Evolutionary conservation across 148 eudicot species (phyloP).

Genomic region (Diospyros lotus): DNA sequence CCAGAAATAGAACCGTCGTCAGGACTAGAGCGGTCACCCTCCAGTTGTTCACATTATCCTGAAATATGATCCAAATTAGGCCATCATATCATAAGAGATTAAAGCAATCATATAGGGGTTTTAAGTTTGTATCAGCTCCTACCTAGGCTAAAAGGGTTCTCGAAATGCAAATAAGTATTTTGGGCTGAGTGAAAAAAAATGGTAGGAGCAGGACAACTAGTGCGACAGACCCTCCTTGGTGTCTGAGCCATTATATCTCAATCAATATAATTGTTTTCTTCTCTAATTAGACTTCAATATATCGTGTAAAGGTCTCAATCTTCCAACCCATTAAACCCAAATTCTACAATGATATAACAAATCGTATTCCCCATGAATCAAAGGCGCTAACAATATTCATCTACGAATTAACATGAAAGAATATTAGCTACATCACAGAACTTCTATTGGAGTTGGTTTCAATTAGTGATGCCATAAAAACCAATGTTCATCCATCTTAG

Average conservation of each 20-base stretch:
- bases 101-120: not conserved
- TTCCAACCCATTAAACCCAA: not conserved
- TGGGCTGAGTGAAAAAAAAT: no score
- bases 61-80: conserved; percentile 14
- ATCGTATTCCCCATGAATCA: not conserved
- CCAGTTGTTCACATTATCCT: conserved; percentile 83
- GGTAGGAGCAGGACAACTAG: no score
- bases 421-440: not conserved
- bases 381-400: not conserved
- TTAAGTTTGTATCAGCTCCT: not conserved
- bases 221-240: no score
- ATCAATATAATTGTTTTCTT: no score
- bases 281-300: not conserved
- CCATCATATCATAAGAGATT: not conserved
- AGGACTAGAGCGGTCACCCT: conserved; percentile 64
- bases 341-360: not conserved
- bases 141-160: not conserved
- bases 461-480: not conserved
- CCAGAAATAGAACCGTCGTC: conserved; percentile 69
- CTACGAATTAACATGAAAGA: not conserved
- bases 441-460: not conserved
- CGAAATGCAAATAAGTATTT: no score
- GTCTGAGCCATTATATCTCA: no score
- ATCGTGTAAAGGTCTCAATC: not conserved
- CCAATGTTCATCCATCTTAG: not conserved